Evolutionary conservation across 345 rosid genomes (phyloP).

Genomic region (Nasturtium officinale): DNA sequence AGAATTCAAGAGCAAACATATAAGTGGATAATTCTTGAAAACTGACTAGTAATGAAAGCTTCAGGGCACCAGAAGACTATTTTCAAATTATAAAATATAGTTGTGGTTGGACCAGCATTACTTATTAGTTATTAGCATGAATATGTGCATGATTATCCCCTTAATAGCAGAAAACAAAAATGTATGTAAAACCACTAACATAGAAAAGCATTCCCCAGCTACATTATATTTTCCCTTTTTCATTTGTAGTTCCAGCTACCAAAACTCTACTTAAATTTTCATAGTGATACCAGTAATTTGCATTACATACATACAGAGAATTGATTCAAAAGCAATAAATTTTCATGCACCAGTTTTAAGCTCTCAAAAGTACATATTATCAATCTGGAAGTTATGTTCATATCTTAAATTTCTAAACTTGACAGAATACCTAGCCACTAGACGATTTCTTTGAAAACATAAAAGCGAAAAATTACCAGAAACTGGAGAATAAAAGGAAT

Average conservation of each 20-base stretch:
- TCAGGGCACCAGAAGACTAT: background rate
- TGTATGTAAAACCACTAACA: background rate
- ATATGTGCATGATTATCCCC: conserved; percentile 1
- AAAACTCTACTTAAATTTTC: background rate
- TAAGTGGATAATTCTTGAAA: background rate
- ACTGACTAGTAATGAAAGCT: conserved; percentile 5
- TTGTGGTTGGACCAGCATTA: background rate
- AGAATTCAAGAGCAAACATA: background rate
- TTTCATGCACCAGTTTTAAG: conserved; percentile 22
- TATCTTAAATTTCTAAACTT: conserved; percentile 9
- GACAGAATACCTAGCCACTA: conserved; percentile 20
- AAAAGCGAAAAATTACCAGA: conserved; percentile 55
- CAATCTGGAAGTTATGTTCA: background rate
- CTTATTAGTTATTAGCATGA: background rate
- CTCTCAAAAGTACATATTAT: background rate
- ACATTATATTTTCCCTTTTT: background rate
- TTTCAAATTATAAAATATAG: background rate
- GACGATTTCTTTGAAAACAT: conserved; percentile 1
- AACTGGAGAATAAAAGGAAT: conserved; percentile 91
- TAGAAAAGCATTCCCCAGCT: background rate
- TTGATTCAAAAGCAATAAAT: conserved; percentile 1
- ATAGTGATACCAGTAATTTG: background rate
- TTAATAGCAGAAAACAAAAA: background rate
- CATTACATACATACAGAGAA: background rate
- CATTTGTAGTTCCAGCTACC: background rate